Base-by-base conservation (phyloP, 352 stramenopile genomes). In the Bremia lactucae region DNA sequence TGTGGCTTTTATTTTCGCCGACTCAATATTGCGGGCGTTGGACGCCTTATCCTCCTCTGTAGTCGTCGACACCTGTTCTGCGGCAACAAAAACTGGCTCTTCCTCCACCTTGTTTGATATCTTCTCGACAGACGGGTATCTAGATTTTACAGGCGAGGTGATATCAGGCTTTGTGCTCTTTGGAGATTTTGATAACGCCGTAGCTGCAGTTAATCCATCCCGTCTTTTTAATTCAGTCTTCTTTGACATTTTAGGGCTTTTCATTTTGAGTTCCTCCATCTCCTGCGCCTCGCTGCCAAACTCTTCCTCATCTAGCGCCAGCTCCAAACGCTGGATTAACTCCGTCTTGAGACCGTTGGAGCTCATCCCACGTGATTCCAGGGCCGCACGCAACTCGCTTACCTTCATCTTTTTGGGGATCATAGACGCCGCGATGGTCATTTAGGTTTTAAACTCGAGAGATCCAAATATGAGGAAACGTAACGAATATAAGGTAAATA, bases 351-450 rank as follows among this genome's bases (percentile, higher is more conserved):
- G 68, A 0, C 82, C 82, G 42, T 85, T 85, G 24, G 72, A 87
- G 68, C 74, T 90, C 36, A 94, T 55, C 6, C 65, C 65, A 37
- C 82, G 77, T 42, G 75, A 74, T 60, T 88, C 76, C 22, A 94
- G 66, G 55, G 83, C 80, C 43, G 80, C 56, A 46, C 78, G 77
- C 46, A 94, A 65, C 69, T 94, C 82, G 59, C 73, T 87, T 53
- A 94, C 82, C 58, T 92, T 94, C 78, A 94, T 91, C 67, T 91
- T 91, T 71, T 92, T 94, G 15, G 82, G 82, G 52, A 84, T 78
- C 60, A 91, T 83, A n/a, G 62, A 28, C 36, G 63, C 64, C 46
- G 60, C 53, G 42, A 56, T 78, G 39, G 62, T 77, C 49, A 74
- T 75, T 38, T 34, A 41, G 31, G 15, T 47, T 50, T 45, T n/a